Evolutionary conservation across 169 alveolate species (phyloP).

Genomic region (Eimeria acervulina): DNA sequence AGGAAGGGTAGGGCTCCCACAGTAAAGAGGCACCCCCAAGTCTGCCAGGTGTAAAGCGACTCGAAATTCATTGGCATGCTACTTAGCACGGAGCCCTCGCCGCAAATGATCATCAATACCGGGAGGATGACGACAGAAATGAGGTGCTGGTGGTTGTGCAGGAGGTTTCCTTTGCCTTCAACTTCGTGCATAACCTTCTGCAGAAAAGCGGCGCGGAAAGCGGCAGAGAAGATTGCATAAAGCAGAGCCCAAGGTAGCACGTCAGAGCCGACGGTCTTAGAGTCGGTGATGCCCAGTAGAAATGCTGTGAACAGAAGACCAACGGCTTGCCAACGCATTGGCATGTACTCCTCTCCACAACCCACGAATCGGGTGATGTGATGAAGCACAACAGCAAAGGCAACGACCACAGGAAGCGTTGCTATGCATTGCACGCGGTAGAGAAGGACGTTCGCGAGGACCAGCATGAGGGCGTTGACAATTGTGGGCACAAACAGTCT

Average conservation of each 20-base stretch:
- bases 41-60: slow-evolving; percentile 92
- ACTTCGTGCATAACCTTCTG: slow-evolving; percentile 95
- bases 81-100: slow-evolving; percentile 89
- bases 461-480: slow-evolving; percentile 93
- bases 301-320: slow-evolving; percentile 92
- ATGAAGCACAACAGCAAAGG: slow-evolving; percentile 96
- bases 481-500: slow-evolving; percentile 92
- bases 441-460: slow-evolving; percentile 94
- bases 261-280: slow-evolving; percentile 94
- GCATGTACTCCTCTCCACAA: slow-evolving; percentile 96
- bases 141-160: slow-evolving; percentile 95
- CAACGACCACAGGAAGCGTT: slow-evolving; percentile 94
- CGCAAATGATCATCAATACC: slow-evolving; percentile 89
- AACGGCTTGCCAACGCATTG: slow-evolving; percentile 94
- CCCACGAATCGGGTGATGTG: slow-evolving; percentile 96
- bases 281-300: slow-evolving; percentile 94
- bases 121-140: slow-evolving; percentile 94
- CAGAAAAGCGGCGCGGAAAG: slow-evolving; percentile 95
- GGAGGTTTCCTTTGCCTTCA: slow-evolving; percentile 95
- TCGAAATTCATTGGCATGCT: slow-evolving; percentile 91
- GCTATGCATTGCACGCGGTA: slow-evolving; percentile 95
- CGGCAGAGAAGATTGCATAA: slow-evolving; percentile 95
- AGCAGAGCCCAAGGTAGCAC: slow-evolving; percentile 93
- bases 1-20: slow-evolving; percentile 96
- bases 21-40: slow-evolving; percentile 95